Evolutionary conservation across 148 eudicot species (phyloP), one percentile per base, ranked within the genome.

Genomic region (Agrostemma githago): DNA sequence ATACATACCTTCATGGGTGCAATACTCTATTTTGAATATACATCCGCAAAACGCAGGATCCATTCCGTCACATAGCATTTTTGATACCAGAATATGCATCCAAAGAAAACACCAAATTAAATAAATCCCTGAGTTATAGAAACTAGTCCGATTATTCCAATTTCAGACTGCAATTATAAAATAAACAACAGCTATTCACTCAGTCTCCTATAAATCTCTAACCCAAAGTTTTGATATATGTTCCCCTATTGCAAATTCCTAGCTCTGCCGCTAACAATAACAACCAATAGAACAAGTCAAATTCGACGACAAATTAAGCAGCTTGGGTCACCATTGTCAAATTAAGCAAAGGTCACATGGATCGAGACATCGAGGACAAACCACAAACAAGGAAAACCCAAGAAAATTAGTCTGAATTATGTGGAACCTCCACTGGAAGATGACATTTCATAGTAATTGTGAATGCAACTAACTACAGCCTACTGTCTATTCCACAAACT

Each of bases 321-420:
- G 41, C 19, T 41, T 20, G 56, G 71, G 71, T 67, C 71, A 67
- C 71, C 71, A 21, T 67, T 67, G 51, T 43, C 71, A 67, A n/a
- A 20, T 67, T 16, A 4, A 43, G 21, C 15, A 43, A 67, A 67
- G 54, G 56, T 67, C 46, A 67, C 54, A 43, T 43, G 71, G 69
- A 7, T 3, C 15, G 46, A 43, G 46, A 20, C 34, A 17, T 17
- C 46, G 1, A 17, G 11, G 12, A 43, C 56, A 12, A 12, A 51
- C 15, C 11, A 12, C 46, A 39, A 58, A 69, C 68, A 44, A 46
- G 59, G 68, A 59, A 44, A 37, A 68, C 14, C 70, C 38, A 66
- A 74, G 51, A 54, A 26, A 76, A 69, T 51, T 11, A 51, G 14
- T 11, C 64, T 11, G 41, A 66, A 66, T 56, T 40, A 12, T 12